These are phyloP conservation scores for Suillus luteus DNA, from an alignment of 768 basidiomycete species.

Conservation along the genomic window DNA sequence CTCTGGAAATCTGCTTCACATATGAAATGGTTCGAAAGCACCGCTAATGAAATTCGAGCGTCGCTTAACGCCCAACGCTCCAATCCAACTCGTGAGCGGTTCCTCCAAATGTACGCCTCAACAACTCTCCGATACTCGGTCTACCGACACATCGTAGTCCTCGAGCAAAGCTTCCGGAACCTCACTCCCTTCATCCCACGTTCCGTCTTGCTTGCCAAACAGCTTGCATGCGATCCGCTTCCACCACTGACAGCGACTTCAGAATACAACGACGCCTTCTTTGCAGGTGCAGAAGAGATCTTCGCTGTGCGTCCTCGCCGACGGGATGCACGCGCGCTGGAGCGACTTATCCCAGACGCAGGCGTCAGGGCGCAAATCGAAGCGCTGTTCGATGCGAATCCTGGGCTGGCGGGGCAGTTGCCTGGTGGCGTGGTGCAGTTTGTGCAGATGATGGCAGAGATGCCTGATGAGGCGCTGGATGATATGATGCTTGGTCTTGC, in stretches of 20 bases:
- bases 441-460: constrained; percentile 53
- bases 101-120: constrained; percentile 42
- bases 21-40: constrained; percentile 69
- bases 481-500: constrained; percentile 56
- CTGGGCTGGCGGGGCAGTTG: constrained; percentile 54
- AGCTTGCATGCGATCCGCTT: constrained; percentile 83
- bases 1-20: constrained; percentile 80
- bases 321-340: constrained; percentile 55
- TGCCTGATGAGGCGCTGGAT: constrained; percentile 59
- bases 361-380: constrained; percentile 59
- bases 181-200: constrained; percentile 75
- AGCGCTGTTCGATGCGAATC: constrained; percentile 61
- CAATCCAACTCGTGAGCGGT: constrained; percentile 29
- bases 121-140: constrained; percentile 50
- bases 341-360: constrained; percentile 58
- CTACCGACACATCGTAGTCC: constrained; percentile 78
- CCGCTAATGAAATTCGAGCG: constrained; percentile 41
- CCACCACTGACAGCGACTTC: constrained; percentile 67
- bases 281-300: constrained; percentile 60
- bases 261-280: constrained; percentile 74
- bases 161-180: constrained; percentile 58
- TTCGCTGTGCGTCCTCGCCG: constrained; percentile 39
- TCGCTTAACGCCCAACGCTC: constrained; percentile 36
- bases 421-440: constrained; percentile 70
- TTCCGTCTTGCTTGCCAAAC: constrained; percentile 49